phyloP scores from a whole-genome alignment of 129 eudicot species.

The Flaveria linearis region DNA sequence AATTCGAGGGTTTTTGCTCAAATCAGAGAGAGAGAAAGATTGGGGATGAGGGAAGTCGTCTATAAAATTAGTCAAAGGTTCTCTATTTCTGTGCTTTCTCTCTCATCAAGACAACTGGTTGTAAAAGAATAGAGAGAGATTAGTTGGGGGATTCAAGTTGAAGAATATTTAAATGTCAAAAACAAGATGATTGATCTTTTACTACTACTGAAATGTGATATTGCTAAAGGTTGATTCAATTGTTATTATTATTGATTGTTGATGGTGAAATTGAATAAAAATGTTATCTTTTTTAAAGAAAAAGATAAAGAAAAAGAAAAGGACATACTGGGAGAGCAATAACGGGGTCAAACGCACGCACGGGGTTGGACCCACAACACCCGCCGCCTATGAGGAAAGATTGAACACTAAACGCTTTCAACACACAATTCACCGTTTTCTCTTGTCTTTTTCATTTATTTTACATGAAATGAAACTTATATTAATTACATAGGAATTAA shows the following conservation, averaged over 20 bases:
- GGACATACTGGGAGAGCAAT: conserved; percentile 18
- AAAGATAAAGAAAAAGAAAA: conserved; percentile 25
- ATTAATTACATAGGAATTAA: too few species aligned
- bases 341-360: conserved; percentile 56
- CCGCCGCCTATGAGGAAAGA: conserved; percentile 38
- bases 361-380: conserved; percentile 46
- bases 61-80: conserved; percentile 46
- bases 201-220: too few species aligned
- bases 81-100: conserved; percentile 47
- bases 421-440: background rate
- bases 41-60: conserved; percentile 30
- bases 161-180: background rate
- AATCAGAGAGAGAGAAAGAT: conserved; percentile 27
- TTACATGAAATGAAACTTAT: too few species aligned
- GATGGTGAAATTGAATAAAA: background rate
- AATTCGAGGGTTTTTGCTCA: conserved; percentile 23
- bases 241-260: background rate
- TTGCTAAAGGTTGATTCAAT: too few species aligned
- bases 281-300: background rate
- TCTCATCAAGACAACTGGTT: conserved; percentile 46
- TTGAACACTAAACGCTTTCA: background rate
- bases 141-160: conserved; percentile 23
- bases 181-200: background rate
- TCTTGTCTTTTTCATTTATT: background rate
- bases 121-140: conserved; percentile 25